phyloP scores from a whole-genome alignment of 768 basidiomycete genomes.

The Rubroboletus pulcherrimus region DNA sequence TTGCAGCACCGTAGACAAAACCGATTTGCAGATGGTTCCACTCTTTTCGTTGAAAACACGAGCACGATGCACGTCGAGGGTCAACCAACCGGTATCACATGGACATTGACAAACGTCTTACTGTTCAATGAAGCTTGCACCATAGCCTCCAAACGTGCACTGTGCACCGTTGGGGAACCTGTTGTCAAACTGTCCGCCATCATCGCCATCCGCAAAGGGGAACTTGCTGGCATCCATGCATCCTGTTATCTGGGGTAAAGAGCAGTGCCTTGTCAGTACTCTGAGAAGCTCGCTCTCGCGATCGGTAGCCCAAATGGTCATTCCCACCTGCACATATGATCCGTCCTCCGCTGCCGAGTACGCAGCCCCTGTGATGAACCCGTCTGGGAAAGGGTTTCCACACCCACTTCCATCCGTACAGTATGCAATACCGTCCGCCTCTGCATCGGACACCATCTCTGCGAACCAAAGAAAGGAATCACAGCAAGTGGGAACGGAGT shows the following conservation, averaged over 20 bases:
- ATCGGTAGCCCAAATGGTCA: neutral
- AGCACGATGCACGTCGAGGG: neutral
- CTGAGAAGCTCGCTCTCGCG: neutral
- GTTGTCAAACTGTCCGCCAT: constrained; percentile 49
- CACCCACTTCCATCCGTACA: constrained; percentile 34
- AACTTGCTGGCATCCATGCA: constrained; percentile 31
- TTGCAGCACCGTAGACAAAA: constrained; percentile 51
- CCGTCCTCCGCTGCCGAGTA: constrained; percentile 33
- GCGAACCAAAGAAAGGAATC: neutral
- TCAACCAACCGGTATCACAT: neutral
- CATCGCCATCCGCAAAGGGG: constrained; percentile 35
- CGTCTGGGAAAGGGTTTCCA: constrained; percentile 27
- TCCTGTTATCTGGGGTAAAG: constrained; percentile 35
- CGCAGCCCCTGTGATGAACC: constrained; percentile 38
- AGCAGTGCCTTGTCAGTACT: neutral
- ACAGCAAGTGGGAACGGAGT: neutral
- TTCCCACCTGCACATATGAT: constrained; percentile 38
- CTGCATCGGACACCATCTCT: constrained; percentile 40
- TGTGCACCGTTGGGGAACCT: constrained; percentile 53
- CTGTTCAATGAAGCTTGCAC: constrained; percentile 51
- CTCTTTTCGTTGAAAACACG: constrained; percentile 24
- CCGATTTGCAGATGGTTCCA: constrained; percentile 43
- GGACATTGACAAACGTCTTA: constrained; percentile 20
- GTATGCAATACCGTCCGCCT: constrained; percentile 35
- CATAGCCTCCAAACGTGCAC: constrained; percentile 48